Conservation (phyloP, 257 asterid genomes). For the Penstemon eatonii region DNA sequence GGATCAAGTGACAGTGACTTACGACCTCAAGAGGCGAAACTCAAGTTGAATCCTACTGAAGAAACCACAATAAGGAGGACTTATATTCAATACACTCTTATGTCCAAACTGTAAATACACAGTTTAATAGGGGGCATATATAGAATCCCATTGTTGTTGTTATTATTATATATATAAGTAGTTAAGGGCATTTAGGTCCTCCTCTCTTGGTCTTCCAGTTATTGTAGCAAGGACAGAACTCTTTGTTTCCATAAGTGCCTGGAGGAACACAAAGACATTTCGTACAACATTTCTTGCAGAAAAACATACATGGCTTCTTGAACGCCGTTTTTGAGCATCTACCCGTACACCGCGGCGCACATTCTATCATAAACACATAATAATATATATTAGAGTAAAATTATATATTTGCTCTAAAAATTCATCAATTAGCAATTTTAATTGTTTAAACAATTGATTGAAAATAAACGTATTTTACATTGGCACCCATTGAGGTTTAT, state of each 20-base stretch:
- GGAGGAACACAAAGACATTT: slow-evolving; percentile 77
- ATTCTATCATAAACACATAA: slow-evolving; percentile 38
- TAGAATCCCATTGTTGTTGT: too few relatives aligned
- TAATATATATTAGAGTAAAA: not conserved
- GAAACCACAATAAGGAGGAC: too few relatives aligned
- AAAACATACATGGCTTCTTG: slow-evolving; percentile 82
- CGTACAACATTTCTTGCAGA: slow-evolving; percentile 70
- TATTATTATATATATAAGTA: not conserved
- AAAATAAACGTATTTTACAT: too few relatives aligned
- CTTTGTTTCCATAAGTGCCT: slow-evolving; percentile 85
- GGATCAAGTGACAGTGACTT: too few relatives aligned
- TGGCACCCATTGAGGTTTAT: too few relatives aligned
- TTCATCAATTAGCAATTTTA: too few relatives aligned
- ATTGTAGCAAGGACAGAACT: slow-evolving; percentile 78
- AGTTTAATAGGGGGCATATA: too few relatives aligned
- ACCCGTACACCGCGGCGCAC: slow-evolving; percentile 43
- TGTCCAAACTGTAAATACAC: too few relatives aligned
- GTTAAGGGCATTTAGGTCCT: slow-evolving; percentile 84
- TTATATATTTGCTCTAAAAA: not conserved
- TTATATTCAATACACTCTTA: too few relatives aligned
- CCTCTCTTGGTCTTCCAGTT: slow-evolving; percentile 90
- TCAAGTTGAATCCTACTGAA: too few relatives aligned
- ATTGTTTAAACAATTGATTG: too few relatives aligned
- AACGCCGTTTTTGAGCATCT: slow-evolving; percentile 79
- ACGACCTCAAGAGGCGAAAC: too few relatives aligned